Conservation (phyloP, 1,284 basidiomycete species). For the Jaminaea rosea region DNA sequence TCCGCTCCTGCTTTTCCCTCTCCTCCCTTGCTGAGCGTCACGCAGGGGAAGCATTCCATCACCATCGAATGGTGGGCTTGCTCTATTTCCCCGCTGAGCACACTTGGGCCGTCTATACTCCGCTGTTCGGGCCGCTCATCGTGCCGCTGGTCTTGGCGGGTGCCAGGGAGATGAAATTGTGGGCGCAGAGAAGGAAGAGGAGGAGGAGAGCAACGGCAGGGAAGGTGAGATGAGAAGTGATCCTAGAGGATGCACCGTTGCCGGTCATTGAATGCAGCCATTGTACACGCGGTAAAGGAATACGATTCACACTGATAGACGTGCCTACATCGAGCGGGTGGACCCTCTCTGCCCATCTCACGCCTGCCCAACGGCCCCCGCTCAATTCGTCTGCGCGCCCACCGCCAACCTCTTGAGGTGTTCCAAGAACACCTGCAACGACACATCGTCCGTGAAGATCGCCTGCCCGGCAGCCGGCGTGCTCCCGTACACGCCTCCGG, state of each 20-base stretch:
- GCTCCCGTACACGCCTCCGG: conserved; percentile 55
- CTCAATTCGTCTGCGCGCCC: conserved; percentile 35
- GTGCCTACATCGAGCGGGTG: too few species aligned
- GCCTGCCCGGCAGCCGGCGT: conserved; percentile 60
- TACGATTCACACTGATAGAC: too few species aligned
- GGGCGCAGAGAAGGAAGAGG: conserved; percentile 2
- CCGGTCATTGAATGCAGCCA: too few species aligned
- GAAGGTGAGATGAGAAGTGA: too few species aligned
- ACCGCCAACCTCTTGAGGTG: conserved; percentile 48
- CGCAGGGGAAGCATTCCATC: conserved; percentile 87
- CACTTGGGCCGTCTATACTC: conserved; percentile 48
- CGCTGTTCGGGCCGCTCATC: conserved; percentile 49
- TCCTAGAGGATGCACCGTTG: too few species aligned
- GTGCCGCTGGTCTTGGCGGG: conserved; percentile 71
- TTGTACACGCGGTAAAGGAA: too few species aligned
- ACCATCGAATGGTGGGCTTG: conserved; percentile 86
- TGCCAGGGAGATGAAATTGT: conserved; percentile 40
- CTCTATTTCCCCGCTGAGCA: conserved; percentile 66
- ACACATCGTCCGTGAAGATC: conserved; percentile 96
- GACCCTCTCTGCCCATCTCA: too few species aligned
- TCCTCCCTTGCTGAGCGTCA: conserved; percentile 50
- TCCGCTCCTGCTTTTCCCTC: background rate
- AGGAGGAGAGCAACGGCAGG: conserved; percentile 1
- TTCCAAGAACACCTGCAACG: conserved; percentile 49
- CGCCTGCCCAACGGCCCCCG: too few species aligned